Evolutionary conservation across 345 rosid genomes (phyloP).

Genomic region (Linum lewisii): DNA sequence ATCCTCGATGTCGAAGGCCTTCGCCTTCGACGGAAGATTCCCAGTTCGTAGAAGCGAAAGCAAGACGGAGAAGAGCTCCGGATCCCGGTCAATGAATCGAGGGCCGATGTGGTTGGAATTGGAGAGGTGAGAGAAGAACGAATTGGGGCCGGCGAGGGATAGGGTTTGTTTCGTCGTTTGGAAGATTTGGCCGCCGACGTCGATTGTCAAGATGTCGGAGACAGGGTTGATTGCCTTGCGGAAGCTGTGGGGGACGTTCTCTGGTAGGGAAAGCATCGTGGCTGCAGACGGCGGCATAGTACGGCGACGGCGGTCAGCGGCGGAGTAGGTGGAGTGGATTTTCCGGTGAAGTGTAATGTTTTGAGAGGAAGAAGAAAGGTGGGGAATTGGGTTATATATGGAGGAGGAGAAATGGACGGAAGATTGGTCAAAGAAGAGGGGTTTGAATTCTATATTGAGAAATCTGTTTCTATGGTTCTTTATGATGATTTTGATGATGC

Average conservation of each 20-base stretch:
- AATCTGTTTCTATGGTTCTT: too few species aligned
- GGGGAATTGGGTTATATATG: neutral
- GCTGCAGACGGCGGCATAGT: constrained; percentile 12
- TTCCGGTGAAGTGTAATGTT: neutral
- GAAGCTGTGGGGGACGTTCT: neutral
- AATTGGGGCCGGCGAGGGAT: constrained; percentile 47
- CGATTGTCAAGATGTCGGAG: constrained; percentile 30
- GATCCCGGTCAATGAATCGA: constrained; percentile 80
- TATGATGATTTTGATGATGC: too few species aligned
- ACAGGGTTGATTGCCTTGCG: neutral
- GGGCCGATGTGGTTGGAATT: constrained; percentile 27
- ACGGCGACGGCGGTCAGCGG: neutral
- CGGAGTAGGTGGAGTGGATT: neutral
- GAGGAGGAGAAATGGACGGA: neutral
- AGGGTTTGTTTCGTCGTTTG: constrained; percentile 79
- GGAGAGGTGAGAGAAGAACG: constrained; percentile 45
- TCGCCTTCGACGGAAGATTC: constrained; percentile 61
- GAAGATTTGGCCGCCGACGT: constrained; percentile 75
- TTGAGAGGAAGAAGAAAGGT: too few species aligned
- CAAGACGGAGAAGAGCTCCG: constrained; percentile 61
- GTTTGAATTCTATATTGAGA: neutral
- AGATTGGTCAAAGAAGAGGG: neutral
- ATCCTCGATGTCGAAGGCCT: constrained; percentile 50
- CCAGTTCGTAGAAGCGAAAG: constrained; percentile 80
- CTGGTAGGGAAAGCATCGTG: neutral